These are phyloP conservation scores for Aspergillus texensis DNA, from an alignment of 2,329 filamentous ascomycete genomes.

Conservation along the genomic window DNA sequence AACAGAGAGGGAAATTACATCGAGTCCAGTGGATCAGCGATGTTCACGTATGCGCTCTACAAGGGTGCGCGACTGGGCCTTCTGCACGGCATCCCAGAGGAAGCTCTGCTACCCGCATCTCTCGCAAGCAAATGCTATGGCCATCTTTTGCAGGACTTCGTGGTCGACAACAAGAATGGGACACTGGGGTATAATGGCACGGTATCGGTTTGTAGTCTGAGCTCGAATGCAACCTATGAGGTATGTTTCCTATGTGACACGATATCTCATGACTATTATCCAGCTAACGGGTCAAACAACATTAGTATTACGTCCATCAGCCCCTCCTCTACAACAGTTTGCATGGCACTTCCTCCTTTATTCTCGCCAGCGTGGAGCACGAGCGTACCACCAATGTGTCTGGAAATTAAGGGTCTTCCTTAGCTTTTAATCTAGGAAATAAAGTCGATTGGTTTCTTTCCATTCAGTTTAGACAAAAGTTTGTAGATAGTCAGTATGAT, in stretches of 20 bases:
- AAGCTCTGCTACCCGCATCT: slow-evolving; percentile 43
- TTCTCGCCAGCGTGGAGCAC: slow-evolving; percentile 30
- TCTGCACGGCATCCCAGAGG: neutral
- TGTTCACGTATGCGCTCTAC: slow-evolving; percentile 59
- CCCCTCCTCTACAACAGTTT: slow-evolving; percentile 30
- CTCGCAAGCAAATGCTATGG: slow-evolving; percentile 49
- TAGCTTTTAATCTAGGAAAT: neutral
- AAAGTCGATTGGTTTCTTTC: neutral
- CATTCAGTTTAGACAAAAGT: neutral
- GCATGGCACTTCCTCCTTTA: slow-evolving; percentile 28
- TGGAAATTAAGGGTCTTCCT: neutral
- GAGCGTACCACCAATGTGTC: slow-evolving; percentile 16
- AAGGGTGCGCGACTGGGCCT: slow-evolving; percentile 47
- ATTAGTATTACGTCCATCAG: slow-evolving; percentile 30
- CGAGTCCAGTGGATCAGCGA: slow-evolving; percentile 61
- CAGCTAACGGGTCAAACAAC: neutral
- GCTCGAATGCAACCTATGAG: slow-evolving; percentile 53
- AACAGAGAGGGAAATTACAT: slow-evolving; percentile 60
- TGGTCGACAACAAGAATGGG: slow-evolving; percentile 51
- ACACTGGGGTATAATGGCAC: slow-evolving; percentile 57
- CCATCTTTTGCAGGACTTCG: slow-evolving; percentile 48
- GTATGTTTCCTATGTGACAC: slow-evolving; percentile 34
- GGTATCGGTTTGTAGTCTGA: slow-evolving; percentile 56
- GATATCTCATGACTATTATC: accelerated
- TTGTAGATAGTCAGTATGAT: neutral